These are phyloP conservation scores for Coprinellus micaceus DNA, from an alignment of 768 basidiomycete genomes.

Conservation along the genomic window DNA sequence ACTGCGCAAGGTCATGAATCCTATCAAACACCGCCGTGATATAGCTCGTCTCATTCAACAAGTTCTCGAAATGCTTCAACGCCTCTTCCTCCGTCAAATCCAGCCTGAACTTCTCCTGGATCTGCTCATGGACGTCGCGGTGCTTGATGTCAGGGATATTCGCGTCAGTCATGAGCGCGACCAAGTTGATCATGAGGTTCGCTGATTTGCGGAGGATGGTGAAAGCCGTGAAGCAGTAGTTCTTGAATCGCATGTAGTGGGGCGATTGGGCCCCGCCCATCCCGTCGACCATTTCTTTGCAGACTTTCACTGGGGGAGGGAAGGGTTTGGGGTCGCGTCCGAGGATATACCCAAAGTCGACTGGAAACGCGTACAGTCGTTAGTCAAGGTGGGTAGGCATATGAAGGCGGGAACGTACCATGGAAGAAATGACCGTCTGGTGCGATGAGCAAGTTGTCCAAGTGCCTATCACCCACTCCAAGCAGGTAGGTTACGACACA, in stretches of 20 bases:
- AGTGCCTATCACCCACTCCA: conserved; percentile 94
- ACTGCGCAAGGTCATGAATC: conserved; percentile 89
- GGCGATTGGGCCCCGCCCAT: conserved; percentile 97
- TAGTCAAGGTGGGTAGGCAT: background rate
- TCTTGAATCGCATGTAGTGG: conserved; percentile 96
- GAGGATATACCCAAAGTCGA: conserved; percentile 97
- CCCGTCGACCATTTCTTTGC: conserved; percentile 99
- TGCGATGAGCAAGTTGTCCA: conserved; percentile 90
- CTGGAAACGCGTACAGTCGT: conserved; percentile 35
- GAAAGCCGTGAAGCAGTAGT: conserved; percentile 96
- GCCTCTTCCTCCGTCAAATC: conserved; percentile 96
- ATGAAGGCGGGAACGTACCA: conserved; percentile 41
- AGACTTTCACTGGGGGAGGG: conserved; percentile 96
- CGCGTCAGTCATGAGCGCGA: conserved; percentile 95
- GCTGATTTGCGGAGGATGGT: conserved; percentile 94
- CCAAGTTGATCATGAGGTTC: conserved; percentile 93
- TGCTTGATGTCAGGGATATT: conserved; percentile 97
- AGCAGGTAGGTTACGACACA: conserved; percentile 95
- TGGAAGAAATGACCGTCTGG: conserved; percentile 99
- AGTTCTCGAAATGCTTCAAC: conserved; percentile 91
- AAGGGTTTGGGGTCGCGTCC: conserved; percentile 97
- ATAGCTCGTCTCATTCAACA: conserved; percentile 93
- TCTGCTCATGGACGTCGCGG: conserved; percentile 80
- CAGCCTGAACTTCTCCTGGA: conserved; percentile 94
- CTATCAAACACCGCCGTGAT: conserved; percentile 90